Conservation (phyloP, 768 basidiomycete genomes). For the Tremella mesenterica region DNA sequence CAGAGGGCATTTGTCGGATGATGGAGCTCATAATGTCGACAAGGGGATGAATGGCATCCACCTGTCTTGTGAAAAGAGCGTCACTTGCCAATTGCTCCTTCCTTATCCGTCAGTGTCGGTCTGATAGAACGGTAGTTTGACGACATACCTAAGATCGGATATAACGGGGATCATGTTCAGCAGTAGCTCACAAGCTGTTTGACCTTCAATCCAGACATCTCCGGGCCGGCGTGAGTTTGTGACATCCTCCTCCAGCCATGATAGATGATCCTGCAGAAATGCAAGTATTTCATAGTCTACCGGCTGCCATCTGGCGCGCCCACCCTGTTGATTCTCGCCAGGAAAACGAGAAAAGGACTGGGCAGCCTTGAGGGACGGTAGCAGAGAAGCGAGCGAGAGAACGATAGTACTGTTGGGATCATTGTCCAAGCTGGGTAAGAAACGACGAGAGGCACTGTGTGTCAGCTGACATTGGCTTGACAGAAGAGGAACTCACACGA, state of each 20-base stretch:
- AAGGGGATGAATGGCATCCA: slow-evolving; percentile 5
- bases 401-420: neutral
- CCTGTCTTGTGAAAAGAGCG: no score
- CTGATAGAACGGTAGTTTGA: no score
- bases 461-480: neutral
- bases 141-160: neutral
- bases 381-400: slow-evolving; percentile 21
- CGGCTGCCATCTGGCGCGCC: slow-evolving; percentile 25
- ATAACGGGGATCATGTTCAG: slow-evolving; percentile 6
- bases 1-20: slow-evolving; percentile 28
- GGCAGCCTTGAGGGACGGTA: slow-evolving; percentile 29
- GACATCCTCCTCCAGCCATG: slow-evolving; percentile 10
- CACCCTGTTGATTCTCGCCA: slow-evolving; percentile 4
- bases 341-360: slow-evolving; percentile 20
- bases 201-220: slow-evolving; percentile 35
- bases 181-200: slow-evolving; percentile 29
- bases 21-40: slow-evolving; percentile 23
- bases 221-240: slow-evolving; percentile 11
- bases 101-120: no score
- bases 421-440: slow-evolving; percentile 9
- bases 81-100: no score
- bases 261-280: slow-evolving; percentile 36
- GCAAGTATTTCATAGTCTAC: slow-evolving; percentile 39
- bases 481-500: slow-evolving; percentile 23
- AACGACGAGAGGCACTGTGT: slow-evolving; percentile 16